Conservation (phyloP, 208 protist genomes). For the Leptomonas seymouri region DNA sequence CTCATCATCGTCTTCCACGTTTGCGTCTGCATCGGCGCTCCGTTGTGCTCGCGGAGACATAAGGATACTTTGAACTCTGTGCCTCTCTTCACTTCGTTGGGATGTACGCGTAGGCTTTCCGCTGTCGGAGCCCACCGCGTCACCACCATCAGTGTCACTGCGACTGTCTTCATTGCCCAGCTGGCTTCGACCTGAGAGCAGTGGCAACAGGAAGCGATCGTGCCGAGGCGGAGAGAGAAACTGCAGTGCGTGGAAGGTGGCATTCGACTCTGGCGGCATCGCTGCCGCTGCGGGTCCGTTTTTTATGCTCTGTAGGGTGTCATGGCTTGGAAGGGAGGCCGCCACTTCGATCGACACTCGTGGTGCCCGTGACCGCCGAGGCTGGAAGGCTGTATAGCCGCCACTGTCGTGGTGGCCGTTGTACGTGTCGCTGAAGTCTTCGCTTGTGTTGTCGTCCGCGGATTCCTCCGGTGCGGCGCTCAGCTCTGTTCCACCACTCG, state of each 20-base stretch:
- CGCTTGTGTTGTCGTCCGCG: background rate
- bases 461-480: background rate
- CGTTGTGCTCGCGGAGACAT: no score
- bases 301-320: no score
- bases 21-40: no score
- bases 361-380: background rate
- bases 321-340: no score
- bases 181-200: constrained; percentile 12
- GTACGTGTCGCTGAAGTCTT: background rate
- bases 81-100: no score
- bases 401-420: background rate
- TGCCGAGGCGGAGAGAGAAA: background rate
- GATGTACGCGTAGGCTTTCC: background rate
- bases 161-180: background rate
- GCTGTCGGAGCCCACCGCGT: background rate
- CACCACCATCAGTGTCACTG: background rate
- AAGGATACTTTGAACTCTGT: no score
- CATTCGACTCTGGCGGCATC: background rate
- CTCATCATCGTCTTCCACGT: background rate
- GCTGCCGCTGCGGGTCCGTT: no score
- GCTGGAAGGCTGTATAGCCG: background rate
- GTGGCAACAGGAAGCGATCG: constrained; percentile 7
- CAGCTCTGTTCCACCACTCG: constrained; percentile 24
- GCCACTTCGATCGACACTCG: background rate
- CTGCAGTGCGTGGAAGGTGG: constrained; percentile 29